These are phyloP conservation scores for Suillus brevipes DNA, from an alignment of 768 basidiomycete species.

Conservation along the genomic window DNA sequence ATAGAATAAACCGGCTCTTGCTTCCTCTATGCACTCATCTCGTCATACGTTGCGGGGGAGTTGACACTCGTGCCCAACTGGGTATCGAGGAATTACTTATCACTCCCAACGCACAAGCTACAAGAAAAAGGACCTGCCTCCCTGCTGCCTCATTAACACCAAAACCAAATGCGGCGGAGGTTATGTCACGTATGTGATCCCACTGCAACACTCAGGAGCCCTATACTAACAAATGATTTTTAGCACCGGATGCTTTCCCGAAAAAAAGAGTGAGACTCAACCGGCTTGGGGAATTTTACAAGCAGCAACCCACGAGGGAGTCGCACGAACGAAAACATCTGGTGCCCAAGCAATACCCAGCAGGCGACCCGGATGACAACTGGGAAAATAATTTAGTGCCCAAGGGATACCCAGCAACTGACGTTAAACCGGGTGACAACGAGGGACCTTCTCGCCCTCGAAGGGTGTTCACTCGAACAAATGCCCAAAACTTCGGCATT, in stretches of 20 bases:
- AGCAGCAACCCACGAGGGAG: neutral
- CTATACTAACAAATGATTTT: constrained; percentile 12
- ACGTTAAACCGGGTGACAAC: constrained; percentile 6
- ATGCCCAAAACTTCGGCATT: constrained; percentile 34
- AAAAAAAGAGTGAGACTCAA: constrained; percentile 7
- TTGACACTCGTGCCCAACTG: constrained; percentile 34
- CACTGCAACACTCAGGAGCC: constrained; percentile 1
- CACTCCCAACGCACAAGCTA: constrained; percentile 8
- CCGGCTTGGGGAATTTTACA: neutral
- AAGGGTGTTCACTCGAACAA: constrained; percentile 18
- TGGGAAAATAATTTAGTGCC: neutral
- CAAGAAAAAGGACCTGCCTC: neutral
- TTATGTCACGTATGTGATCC: constrained; percentile 41
- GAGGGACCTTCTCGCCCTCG: constrained; percentile 7
- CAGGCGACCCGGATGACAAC: neutral
- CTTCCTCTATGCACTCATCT: constrained; percentile 34
- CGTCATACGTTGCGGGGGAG: constrained; percentile 26
- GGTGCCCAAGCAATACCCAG: constrained; percentile 7
- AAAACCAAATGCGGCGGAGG: constrained; percentile 10
- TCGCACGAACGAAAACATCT: neutral
- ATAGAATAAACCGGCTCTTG: constrained; percentile 33
- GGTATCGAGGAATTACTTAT: constrained; percentile 35
- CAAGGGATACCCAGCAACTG: constrained; percentile 8
- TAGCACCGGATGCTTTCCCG: constrained; percentile 42
- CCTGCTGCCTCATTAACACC: constrained; percentile 15